Evolutionary conservation across 2,329 filamentous ascomycete species (phyloP).

Genomic region (Fulvia fulva): DNA sequence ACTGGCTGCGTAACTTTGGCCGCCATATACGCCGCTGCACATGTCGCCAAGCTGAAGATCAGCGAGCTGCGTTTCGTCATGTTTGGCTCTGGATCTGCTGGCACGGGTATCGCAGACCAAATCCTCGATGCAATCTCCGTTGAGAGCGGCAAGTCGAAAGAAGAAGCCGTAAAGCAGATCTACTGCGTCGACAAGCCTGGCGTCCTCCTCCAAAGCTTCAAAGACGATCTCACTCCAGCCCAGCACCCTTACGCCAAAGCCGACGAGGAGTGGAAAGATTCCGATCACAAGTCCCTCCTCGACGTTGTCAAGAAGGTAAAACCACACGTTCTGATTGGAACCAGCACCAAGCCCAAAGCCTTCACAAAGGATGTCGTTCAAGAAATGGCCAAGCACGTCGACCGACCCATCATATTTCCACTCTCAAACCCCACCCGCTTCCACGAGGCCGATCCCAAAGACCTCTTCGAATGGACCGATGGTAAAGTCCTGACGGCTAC

Average conservation of each 20-base stretch:
- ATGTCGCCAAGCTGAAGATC: conserved; percentile 64
- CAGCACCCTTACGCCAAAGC: conserved; percentile 66
- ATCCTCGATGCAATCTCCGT: conserved; percentile 73
- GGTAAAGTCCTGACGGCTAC: conserved; percentile 77
- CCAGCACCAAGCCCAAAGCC: conserved; percentile 70
- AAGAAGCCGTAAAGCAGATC: conserved; percentile 76
- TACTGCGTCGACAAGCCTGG: conserved; percentile 76
- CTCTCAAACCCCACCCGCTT: conserved; percentile 81
- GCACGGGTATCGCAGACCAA: conserved; percentile 82
- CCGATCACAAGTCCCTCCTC: conserved; percentile 56
- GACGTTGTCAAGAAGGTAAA: conserved; percentile 66
- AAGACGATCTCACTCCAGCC: conserved; percentile 59
- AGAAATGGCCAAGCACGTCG: conserved; percentile 70
- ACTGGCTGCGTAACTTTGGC: conserved; percentile 85
- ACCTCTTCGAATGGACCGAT: conserved; percentile 73
- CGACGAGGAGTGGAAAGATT: conserved; percentile 59
- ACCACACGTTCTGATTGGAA: conserved; percentile 79
- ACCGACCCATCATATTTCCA: conserved; percentile 80
- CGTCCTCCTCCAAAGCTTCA: conserved; percentile 58
- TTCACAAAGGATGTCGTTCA: conserved; percentile 72
- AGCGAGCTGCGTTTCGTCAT: conserved; percentile 67
- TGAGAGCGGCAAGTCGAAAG: conserved; percentile 60
- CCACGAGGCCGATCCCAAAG: conserved; percentile 74
- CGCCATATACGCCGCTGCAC: conserved; percentile 71
- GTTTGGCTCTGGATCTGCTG: conserved; percentile 78